Evolutionary conservation across 805 yeast species (phyloP), one percentile per base, ranked within the genome.

Genomic region (Saturnispora galanensis): DNA sequence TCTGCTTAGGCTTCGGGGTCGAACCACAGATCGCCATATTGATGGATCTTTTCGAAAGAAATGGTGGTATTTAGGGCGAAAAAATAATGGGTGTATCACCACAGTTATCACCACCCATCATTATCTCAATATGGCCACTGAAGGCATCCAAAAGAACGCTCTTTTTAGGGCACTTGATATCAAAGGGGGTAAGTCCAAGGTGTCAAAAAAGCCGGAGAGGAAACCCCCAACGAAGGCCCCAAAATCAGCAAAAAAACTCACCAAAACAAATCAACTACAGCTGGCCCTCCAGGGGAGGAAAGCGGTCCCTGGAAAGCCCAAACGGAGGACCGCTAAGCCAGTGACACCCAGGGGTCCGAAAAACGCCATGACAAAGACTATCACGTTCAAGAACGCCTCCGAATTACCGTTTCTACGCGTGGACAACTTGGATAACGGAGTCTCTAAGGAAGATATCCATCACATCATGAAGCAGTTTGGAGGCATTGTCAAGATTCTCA

Each of bases 1-100:
- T 82, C 65, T 86, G 88, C 50, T 87, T 86, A 69, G 77, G 70
- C 52, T 70, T 70, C 47, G 68, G 66, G 18, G 68, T 51, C 34
- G 67, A 54, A 45, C 74, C 74, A 54, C 74, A 70, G 50, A 70
- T 52, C 34, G 72, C 65, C 74, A 70, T 69, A 21, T 30, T 18
- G 26, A 21, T 16, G 17, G 13, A 18, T 21, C 26, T 15, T 12
- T 35, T 31, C 12, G 8, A 30, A 30, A 4, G n/a, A 12, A 21
- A 26, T 12, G 21, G 11, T 21, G 2, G 21, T 17, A 10, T 8
- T 15, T 9, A 29, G 9, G 13, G 32, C 16, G 11, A 39, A 31
- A 29, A 39, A 17, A 39, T 15, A 16, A 39, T 21, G 26, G 26
- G 26, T 21, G 18, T 29, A 28, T 9, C 28, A 12, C 28, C 36